Evolutionary conservation across 2,329 filamentous ascomycete genomes (phyloP).

Genomic region (Apiospora hydei): DNA sequence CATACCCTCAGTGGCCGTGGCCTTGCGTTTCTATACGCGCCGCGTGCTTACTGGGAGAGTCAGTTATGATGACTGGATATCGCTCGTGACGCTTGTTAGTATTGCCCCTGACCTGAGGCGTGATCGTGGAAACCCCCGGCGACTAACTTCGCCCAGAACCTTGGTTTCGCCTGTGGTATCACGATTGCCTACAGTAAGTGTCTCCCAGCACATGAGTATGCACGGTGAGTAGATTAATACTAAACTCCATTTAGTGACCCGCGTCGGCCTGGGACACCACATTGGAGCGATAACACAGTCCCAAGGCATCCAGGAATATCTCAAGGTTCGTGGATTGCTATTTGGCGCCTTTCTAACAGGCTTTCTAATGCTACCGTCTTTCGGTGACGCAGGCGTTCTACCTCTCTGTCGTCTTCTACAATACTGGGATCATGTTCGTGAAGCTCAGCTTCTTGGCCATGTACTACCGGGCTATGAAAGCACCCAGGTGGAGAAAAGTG

Average conservation of each 20-base stretch:
- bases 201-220: neutral
- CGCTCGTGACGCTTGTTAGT: slow-evolving; percentile 3
- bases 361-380: neutral
- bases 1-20: neutral
- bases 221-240: neutral
- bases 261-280: slow-evolving; percentile 16
- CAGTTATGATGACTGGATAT: slow-evolving; percentile 19
- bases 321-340: neutral
- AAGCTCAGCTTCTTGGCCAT: slow-evolving; percentile 16
- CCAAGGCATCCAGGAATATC: neutral
- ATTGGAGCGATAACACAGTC: neutral
- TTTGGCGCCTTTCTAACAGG: neutral
- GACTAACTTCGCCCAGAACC: neutral
- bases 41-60: slow-evolving; percentile 3
- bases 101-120: neutral
- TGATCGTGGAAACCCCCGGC: neutral
- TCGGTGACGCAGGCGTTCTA: neutral
- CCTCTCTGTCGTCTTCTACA: slow-evolving; percentile 4
- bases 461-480: slow-evolving; percentile 18
- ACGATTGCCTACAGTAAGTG: slow-evolving; percentile 13
- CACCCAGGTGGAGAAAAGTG: neutral
- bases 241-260: slow-evolving; percentile 5
- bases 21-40: slow-evolving; percentile 15
- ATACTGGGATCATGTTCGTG: slow-evolving; percentile 8
- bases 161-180: slow-evolving; percentile 5